Conservation (phyloP, 352 stramenopile genomes). For the Pythium aristosporum region DNA sequence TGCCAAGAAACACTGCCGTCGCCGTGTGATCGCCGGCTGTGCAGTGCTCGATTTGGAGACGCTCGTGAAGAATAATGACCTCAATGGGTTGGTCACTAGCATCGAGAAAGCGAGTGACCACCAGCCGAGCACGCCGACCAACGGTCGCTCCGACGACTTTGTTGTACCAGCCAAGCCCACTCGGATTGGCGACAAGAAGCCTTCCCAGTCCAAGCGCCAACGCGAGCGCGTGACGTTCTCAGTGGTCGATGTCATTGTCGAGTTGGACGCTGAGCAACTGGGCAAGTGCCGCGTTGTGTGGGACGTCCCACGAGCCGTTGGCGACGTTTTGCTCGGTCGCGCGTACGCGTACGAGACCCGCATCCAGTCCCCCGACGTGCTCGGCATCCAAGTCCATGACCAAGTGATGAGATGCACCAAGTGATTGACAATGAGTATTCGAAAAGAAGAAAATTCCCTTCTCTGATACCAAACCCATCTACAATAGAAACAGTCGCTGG, state of each 20-base stretch:
- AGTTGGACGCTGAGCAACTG: conserved; percentile 48
- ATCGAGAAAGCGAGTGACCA: neutral
- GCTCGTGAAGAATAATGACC: conserved; percentile 75
- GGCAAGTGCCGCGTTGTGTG: conserved; percentile 65
- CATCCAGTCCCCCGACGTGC: conserved; percentile 27
- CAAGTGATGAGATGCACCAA: neutral
- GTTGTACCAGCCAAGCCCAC: no score
- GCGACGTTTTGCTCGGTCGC: conserved; percentile 46
- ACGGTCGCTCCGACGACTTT: no score
- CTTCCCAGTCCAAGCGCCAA: neutral
- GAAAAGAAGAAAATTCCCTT: neutral
- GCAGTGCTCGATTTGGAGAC: conserved; percentile 70
- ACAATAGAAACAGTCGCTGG: neutral
- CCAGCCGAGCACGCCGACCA: no score
- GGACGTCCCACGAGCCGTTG: conserved; percentile 58
- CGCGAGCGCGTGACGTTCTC: conserved; percentile 46
- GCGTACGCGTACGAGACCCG: conserved; percentile 42
- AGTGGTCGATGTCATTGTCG: conserved; percentile 82
- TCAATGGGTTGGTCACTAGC: conserved; percentile 68
- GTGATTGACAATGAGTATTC: neutral
- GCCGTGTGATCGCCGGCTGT: conserved; percentile 70
- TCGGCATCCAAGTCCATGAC: conserved; percentile 32
- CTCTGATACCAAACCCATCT: neutral
- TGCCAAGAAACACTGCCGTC: conserved; percentile 62
- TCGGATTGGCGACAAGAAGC: no score